Conservation (phyloP, 2,329 filamentous ascomycete species). For the Celoporthe dispersa region DNA sequence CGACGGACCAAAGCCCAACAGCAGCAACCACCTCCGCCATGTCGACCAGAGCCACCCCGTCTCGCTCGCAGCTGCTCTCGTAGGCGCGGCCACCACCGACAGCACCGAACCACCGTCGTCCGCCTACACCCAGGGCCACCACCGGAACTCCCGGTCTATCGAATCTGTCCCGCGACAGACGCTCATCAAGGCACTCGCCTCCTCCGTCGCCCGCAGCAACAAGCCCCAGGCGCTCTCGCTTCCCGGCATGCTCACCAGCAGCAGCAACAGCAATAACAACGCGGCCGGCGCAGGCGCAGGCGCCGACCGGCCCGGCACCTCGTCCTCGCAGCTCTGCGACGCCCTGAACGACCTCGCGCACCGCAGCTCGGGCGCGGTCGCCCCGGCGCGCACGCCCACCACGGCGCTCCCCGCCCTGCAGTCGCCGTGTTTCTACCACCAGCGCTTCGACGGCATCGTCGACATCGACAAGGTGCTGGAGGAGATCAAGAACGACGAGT, state of each 20-base stretch:
- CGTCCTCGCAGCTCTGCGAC: slow-evolving; percentile 67
- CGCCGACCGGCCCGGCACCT: slow-evolving; percentile 47
- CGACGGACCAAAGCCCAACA: slow-evolving; percentile 23
- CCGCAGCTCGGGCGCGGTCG: slow-evolving; percentile 30
- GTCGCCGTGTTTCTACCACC: slow-evolving; percentile 97
- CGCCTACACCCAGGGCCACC: slow-evolving; percentile 41
- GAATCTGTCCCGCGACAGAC: slow-evolving; percentile 78
- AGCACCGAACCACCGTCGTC: slow-evolving; percentile 33
- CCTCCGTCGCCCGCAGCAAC: slow-evolving; percentile 56
- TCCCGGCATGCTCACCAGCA: slow-evolving; percentile 59
- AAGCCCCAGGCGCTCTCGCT: slow-evolving; percentile 68
- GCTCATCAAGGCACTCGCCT: slow-evolving; percentile 80
- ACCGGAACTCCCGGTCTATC: slow-evolving; percentile 59
- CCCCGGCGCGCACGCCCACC: slow-evolving; percentile 38
- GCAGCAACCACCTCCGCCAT: slow-evolving; percentile 25
- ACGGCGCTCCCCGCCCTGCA: slow-evolving; percentile 71
- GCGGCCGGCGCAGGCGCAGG: slow-evolving; percentile 38
- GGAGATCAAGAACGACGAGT: slow-evolving; percentile 87
- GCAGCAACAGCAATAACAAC: slow-evolving; percentile 38
- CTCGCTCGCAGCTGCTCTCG: slow-evolving; percentile 29
- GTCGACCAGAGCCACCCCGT: slow-evolving; percentile 27
- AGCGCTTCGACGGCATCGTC: slow-evolving; percentile 93
- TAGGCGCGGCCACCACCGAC: slow-evolving; percentile 35
- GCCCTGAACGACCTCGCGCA: slow-evolving; percentile 59
- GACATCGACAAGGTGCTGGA: slow-evolving; percentile 94